Conservation (phyloP, 495 filamentous ascomycete species). For the Podospora pseudopauciseta region DNA sequence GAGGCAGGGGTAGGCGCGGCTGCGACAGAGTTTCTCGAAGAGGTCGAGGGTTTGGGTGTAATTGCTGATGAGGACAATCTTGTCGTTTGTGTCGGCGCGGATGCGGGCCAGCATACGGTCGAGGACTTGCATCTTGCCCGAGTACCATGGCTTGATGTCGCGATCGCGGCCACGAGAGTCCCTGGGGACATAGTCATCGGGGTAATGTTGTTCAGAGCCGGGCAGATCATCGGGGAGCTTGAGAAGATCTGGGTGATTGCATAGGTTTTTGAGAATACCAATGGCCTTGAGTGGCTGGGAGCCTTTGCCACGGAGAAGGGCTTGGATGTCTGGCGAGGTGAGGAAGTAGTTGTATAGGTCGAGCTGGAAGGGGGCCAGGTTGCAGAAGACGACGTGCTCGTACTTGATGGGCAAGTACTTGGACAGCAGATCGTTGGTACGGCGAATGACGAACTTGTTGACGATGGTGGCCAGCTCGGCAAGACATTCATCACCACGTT, state of each 20-base stretch:
- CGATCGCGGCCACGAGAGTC: conserved; percentile 85
- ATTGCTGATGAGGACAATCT: conserved; percentile 98
- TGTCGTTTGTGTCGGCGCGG: conserved; percentile 94
- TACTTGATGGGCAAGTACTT: conserved; percentile 99
- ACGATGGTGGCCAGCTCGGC: conserved; percentile 77
- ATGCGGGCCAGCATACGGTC: conserved; percentile 98
- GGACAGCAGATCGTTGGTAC: conserved; percentile 95
- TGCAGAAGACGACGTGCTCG: conserved; percentile 99
- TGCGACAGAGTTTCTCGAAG: conserved; percentile 87
- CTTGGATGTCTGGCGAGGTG: conserved; percentile 90
- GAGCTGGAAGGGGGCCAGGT: conserved; percentile 85
- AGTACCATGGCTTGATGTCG: conserved; percentile 94
- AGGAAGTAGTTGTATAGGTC: conserved; percentile 96
- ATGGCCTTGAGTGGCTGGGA: conserved; percentile 97
- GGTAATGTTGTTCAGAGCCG: conserved; percentile 77
- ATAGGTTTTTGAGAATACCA: conserved; percentile 93
- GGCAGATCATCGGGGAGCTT: conserved; percentile 80
- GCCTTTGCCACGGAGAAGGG: conserved; percentile 86
- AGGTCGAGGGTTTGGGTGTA: conserved; percentile 96
- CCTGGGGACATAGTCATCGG: conserved; percentile 84
- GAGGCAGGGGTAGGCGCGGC: conserved; percentile 76
- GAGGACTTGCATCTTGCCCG: conserved; percentile 96
- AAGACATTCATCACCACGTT: conserved; percentile 81
- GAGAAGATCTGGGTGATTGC: conserved; percentile 95
- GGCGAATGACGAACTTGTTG: conserved; percentile 98